Conservation (phyloP, 2,329 filamentous ascomycete genomes). For the Penicillium sp. region DNA sequence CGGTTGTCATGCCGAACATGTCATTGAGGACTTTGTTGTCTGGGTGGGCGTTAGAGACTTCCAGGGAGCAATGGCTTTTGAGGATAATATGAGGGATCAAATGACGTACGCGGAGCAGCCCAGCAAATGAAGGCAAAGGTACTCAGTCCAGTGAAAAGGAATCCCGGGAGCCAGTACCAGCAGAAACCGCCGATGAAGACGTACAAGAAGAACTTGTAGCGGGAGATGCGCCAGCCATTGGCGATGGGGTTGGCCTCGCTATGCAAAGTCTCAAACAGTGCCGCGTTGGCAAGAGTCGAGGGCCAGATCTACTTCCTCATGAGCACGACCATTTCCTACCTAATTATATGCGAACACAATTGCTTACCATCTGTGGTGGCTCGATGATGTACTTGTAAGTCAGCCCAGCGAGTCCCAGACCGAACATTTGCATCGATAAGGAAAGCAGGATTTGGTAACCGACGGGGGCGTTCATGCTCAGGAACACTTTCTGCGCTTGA, state of each 20-base stretch:
- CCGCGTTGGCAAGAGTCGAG: conserved; percentile 10
- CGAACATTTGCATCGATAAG: conserved; percentile 40
- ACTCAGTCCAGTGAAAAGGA: conserved; percentile 47
- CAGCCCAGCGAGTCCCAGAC: conserved; percentile 41
- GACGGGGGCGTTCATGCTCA: conserved; percentile 9
- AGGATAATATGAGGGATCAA: too few species aligned
- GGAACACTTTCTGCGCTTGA: too few species aligned
- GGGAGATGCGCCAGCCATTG: conserved; percentile 10
- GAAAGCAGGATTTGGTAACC: conserved; percentile 39
- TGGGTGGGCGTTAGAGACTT: too few species aligned
- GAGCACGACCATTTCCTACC: too few species aligned
- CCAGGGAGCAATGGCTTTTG: too few species aligned
- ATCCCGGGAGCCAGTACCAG: conserved; percentile 54
- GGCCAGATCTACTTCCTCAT: conserved; percentile 29
- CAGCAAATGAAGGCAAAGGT: conserved; percentile 55
- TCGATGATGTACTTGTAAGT: conserved; percentile 37
- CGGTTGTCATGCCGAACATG: too few species aligned
- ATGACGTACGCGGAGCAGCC: conserved; percentile 53
- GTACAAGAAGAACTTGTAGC: conserved; percentile 43
- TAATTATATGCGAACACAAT: too few species aligned
- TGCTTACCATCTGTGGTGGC: too few species aligned
- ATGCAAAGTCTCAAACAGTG: conserved; percentile 12
- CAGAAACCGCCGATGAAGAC: conserved; percentile 49
- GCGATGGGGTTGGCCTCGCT: not conserved
- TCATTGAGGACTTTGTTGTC: too few species aligned